Evolutionary conservation across 2,329 filamentous ascomycete genomes (phyloP), one percentile per base, ranked within the genome.

Genomic region (Ceratocystis colombiana): DNA sequence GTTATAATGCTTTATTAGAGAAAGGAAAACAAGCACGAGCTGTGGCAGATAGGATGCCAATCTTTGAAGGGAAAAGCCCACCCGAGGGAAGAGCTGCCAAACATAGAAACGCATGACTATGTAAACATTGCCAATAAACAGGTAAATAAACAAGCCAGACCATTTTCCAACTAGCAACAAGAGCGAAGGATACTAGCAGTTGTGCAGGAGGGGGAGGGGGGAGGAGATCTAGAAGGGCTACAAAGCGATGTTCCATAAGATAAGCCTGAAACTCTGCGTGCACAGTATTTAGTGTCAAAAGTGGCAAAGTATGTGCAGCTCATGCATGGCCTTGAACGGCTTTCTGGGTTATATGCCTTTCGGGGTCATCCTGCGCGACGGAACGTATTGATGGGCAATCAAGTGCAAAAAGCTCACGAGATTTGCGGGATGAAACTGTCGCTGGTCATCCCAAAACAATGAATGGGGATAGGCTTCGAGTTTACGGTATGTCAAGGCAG

Each of bases 241-340:
- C 17, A 57, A 5, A 17, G 53, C 6, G 25, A 22, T 12, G 53
- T 57, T 57, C 22, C 53, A 57, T 30, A 10, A 57, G 25, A 30
- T 57, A 57, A 28, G 53, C 53, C 53, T 57, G 53, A 57, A 57
- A 57, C 53, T 57, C 30, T 28, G 17, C 22, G 30, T 22, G 53
- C 17, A 17, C n/a, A 33, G 30, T 25, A 57, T 15, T 57, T 33
- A 25, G 22, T 5, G 53, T 28, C 53, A 17, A 57, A 28, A 28
- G 6, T 8, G 53, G 53, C 53, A 30, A 57, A 57, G 30, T 17
- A n/a, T 28, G 53, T 57, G 25, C 53, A n/a, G 22, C n/a, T 57
- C 53, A 20, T 57, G 25, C 53, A 20, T 57, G 25, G 37, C 12
- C 37, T 15, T 41, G 37, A 12, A 30, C 28, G 53, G 10, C 25